A percentile compares a stretch with the other conserved stretches of the same genome.
These are phyloP conservation scores for Saccharomyces eubayanus DNA, from an alignment of 805 yeast species.

Conservation along the genomic window DNA sequence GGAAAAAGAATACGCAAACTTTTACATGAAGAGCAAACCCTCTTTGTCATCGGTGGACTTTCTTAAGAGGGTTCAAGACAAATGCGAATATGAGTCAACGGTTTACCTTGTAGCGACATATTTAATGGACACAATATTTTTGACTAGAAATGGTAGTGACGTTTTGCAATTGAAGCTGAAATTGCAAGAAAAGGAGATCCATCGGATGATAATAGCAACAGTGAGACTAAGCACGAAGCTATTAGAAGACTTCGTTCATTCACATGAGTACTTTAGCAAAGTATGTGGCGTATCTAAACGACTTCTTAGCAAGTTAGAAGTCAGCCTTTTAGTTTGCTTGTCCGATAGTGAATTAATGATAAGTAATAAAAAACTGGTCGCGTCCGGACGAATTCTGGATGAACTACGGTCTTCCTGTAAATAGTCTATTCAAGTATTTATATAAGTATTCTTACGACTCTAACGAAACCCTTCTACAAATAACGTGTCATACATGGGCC, in stretches of 20 bases:
- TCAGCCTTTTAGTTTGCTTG: slow-evolving; percentile 16
- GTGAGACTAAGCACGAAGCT: slow-evolving; percentile 39
- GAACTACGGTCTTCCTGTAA: slow-evolving; percentile 7
- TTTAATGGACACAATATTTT: slow-evolving; percentile 17
- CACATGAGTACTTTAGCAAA: slow-evolving; percentile 39
- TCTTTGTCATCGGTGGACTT: slow-evolving; percentile 19
- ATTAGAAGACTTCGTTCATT: slow-evolving; percentile 40
- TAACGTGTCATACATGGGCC: neutral
- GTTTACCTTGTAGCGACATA: slow-evolving; percentile 23
- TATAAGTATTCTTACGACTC: neutral
- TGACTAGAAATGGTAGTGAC: slow-evolving; percentile 8
- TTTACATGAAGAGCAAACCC: slow-evolving; percentile 27
- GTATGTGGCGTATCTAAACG: slow-evolving; percentile 39
- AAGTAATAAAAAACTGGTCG: slow-evolving; percentile 11
- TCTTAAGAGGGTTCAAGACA: slow-evolving; percentile 23
- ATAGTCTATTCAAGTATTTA: neutral
- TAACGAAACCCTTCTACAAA: neutral
- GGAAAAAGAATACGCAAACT: slow-evolving; percentile 7
- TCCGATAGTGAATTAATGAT: slow-evolving; percentile 16
- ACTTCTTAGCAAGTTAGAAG: slow-evolving; percentile 23
- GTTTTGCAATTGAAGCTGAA: slow-evolving; percentile 19
- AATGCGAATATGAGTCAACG: slow-evolving; percentile 23
- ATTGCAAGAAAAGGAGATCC: slow-evolving; percentile 32
- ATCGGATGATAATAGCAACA: slow-evolving; percentile 38
- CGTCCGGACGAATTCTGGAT: slow-evolving; percentile 7